Evolutionary conservation across 2,329 filamentous ascomycete species (phyloP).

Genomic region (Colletotrichum sp.): DNA sequence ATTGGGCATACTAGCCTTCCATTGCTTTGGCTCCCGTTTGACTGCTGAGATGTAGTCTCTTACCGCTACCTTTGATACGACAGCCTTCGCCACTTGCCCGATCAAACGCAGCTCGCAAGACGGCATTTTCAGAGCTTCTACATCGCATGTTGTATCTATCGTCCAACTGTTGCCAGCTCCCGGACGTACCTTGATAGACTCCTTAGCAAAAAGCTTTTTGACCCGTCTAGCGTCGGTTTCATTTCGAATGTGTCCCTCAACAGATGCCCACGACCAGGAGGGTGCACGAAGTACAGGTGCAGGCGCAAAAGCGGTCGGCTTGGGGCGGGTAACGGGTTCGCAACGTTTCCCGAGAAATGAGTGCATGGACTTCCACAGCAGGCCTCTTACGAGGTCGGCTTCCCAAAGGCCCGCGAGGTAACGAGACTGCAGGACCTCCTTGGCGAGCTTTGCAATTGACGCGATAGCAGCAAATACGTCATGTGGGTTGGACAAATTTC

Average conservation of each 20-base stretch:
- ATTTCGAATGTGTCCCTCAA: not conserved
- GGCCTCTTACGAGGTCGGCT: not conserved
- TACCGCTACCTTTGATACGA: not conserved
- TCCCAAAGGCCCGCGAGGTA: slow-evolving; percentile 10
- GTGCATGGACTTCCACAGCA: not conserved
- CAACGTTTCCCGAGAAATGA: not conserved
- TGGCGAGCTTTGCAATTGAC: not conserved
- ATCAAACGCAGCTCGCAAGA: not conserved
- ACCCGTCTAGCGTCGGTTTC: not conserved
- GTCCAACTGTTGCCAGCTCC: not conserved
- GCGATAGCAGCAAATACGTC: slow-evolving; percentile 9
- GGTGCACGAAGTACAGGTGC: not conserved
- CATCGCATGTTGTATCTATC: not conserved
- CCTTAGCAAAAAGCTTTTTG: not conserved
- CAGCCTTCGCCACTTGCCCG: not conserved
- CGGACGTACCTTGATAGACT: not conserved
- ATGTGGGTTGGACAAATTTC: slow-evolving; percentile 1
- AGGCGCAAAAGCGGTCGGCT: not conserved
- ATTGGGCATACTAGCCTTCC: not conserved
- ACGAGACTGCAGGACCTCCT: not conserved
- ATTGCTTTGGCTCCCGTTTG: not conserved
- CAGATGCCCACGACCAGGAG: slow-evolving; percentile 4
- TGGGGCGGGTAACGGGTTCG: not conserved
- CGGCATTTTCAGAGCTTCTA: not conserved
- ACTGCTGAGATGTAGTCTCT: not conserved